These are phyloP conservation scores for Babesia bovis DNA, from an alignment of 169 alveolate species.

Conservation along the genomic window DNA sequence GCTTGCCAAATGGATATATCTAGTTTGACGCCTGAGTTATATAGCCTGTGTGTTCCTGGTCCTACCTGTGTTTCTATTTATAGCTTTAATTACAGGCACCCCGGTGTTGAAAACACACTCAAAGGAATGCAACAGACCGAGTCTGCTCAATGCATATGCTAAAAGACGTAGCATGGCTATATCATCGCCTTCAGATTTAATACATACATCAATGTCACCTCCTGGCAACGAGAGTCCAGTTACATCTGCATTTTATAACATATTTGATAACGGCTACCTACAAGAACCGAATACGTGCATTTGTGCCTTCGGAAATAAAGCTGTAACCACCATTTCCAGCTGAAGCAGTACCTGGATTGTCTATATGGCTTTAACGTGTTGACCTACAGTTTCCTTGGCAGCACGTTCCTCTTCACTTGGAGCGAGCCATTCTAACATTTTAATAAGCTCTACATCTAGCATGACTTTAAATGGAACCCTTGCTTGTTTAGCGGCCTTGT, in stretches of 20 bases:
- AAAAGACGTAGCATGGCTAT: conserved; percentile 29
- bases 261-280: background rate
- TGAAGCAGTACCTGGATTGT: conserved; percentile 33
- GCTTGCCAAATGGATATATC: conserved; percentile 49
- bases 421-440: conserved; percentile 54
- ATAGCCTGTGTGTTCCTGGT: background rate
- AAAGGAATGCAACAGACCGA: conserved; percentile 64
- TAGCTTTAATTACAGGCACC: conserved; percentile 66
- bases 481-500: background rate
- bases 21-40: conserved; percentile 28
- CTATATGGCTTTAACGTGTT: too few species aligned
- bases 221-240: conserved; percentile 68
- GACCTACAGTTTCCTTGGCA: conserved; percentile 52
- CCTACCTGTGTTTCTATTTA: conserved; percentile 63
- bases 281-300: conserved; percentile 64
- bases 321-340: conserved; percentile 51
- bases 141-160: conserved; percentile 51
- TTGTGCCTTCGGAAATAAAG: conserved; percentile 58
- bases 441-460: conserved; percentile 55
- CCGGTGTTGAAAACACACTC: conserved; percentile 64
- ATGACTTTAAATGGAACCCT: conserved; percentile 31
- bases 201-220: conserved; percentile 59
- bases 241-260: conserved; percentile 19
- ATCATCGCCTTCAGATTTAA: conserved; percentile 43
- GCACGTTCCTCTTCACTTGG: conserved; percentile 60